Evolutionary conservation across 2,329 filamentous ascomycete genomes (phyloP).

Genomic region (Colletotrichum tanaceti): DNA sequence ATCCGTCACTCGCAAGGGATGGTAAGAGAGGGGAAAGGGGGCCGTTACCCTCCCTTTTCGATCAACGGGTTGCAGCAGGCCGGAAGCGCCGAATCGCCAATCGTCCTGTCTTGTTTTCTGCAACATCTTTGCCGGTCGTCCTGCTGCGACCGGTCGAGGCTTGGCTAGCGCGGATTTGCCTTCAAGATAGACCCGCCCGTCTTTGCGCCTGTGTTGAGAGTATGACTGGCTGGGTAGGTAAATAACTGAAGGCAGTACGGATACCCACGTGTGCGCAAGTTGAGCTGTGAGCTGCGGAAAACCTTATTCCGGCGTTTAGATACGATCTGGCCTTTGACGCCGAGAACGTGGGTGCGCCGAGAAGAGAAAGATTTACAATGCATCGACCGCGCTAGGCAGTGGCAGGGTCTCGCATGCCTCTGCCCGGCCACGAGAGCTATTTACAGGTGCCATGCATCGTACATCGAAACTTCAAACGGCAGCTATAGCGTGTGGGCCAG

Average conservation of each 20-base stretch:
- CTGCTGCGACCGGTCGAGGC: not conserved
- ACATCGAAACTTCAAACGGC: too few species aligned
- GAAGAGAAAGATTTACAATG: not conserved
- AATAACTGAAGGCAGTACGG: too few species aligned
- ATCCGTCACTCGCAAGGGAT: not conserved
- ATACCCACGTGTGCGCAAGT: too few species aligned
- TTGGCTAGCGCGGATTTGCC: too few species aligned
- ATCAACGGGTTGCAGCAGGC: not conserved
- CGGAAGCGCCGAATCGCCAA: constrained; percentile 1
- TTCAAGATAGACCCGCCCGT: too few species aligned
- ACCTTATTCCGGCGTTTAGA: not conserved
- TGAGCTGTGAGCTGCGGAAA: too few species aligned
- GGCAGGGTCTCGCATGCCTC: constrained; percentile 10
- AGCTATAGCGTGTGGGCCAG: not conserved
- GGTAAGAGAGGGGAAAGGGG: not conserved
- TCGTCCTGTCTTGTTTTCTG: not conserved
- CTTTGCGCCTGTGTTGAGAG: too few species aligned
- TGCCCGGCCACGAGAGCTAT: not conserved
- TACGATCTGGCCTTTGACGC: not conserved
- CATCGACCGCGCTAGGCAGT: not conserved
- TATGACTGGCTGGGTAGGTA: too few species aligned
- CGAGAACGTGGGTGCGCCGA: not conserved
- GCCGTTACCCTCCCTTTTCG: not conserved
- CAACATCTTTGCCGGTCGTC: not conserved
- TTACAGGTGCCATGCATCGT: not conserved